These are phyloP conservation scores for Acanthamoeba lenticulata DNA, from an alignment of 208 protist species.

Conservation along the genomic window DNA sequence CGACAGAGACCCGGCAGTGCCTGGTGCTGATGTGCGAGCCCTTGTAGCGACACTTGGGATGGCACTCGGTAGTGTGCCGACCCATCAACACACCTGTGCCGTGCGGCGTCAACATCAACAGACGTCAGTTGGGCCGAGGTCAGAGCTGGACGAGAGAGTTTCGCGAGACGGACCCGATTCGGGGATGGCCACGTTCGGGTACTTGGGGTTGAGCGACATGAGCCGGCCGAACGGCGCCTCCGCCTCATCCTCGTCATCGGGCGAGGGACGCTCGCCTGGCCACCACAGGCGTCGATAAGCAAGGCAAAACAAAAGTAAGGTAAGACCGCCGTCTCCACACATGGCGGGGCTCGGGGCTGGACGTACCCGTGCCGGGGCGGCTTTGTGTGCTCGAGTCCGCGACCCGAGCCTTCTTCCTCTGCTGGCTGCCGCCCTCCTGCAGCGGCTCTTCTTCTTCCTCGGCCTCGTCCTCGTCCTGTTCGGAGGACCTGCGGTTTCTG, in stretches of 20 bases:
- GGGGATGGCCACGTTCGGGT: neutral
- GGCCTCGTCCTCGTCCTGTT: neutral
- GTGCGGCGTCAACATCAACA: neutral
- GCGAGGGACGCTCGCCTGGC: neutral
- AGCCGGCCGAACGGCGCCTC: neutral
- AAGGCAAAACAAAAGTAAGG: neutral
- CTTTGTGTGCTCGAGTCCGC: neutral
- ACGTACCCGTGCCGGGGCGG: neutral
- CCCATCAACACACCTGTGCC: neutral
- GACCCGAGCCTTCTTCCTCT: neutral
- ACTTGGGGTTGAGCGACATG: neutral
- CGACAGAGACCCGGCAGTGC: neutral
- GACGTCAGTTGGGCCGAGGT: no score
- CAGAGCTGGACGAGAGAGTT: neutral
- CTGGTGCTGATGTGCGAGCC: neutral
- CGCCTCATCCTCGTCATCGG: neutral
- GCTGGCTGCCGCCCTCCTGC: no score
- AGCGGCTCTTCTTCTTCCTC: neutral
- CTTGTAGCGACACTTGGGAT: neutral
- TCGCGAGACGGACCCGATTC: neutral
- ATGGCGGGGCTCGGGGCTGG: neutral
- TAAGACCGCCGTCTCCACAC: neutral
- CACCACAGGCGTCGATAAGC: neutral
- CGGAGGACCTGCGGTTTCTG: neutral
- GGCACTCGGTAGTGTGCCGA: neutral